These are phyloP conservation scores for Chaetomium tenue DNA, from an alignment of 495 filamentous ascomycete species.

Conservation along the genomic window DNA sequence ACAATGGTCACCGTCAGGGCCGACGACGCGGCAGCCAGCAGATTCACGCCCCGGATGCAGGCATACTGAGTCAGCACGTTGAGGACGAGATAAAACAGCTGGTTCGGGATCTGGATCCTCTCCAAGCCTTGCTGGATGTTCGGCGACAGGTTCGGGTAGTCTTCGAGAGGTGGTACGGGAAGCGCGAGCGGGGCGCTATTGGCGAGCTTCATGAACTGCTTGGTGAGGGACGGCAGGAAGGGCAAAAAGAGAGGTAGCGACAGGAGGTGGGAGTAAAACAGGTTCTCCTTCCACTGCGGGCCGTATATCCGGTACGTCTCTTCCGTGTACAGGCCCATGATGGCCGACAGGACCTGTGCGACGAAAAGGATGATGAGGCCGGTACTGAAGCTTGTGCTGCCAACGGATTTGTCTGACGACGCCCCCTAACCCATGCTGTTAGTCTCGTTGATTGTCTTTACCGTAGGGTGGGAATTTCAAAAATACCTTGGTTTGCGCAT, in stretches of 20 bases:
- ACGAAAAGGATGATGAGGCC: slow-evolving; percentile 82
- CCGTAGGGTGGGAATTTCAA: not conserved
- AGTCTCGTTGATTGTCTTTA: not conserved
- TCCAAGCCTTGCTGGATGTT: slow-evolving; percentile 37
- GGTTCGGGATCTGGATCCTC: slow-evolving; percentile 58
- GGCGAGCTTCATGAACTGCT: slow-evolving; percentile 52
- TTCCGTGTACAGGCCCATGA: slow-evolving; percentile 94
- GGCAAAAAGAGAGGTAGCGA: slow-evolving; percentile 67
- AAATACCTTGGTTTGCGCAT: slow-evolving; percentile 75
- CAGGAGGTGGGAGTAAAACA: slow-evolving; percentile 88
- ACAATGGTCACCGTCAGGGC: slow-evolving; percentile 95
- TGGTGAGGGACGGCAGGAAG: slow-evolving; percentile 51
- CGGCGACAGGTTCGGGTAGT: slow-evolving; percentile 31
- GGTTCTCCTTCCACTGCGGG: slow-evolving; percentile 89
- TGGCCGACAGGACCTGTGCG: slow-evolving; percentile 85
- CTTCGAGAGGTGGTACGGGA: slow-evolving; percentile 34
- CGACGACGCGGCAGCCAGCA: slow-evolving; percentile 78
- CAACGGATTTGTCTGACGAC: slow-evolving; percentile 31
- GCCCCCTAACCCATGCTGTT: slow-evolving; percentile 31
- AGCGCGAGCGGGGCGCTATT: slow-evolving; percentile 49
- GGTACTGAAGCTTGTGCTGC: slow-evolving; percentile 53
- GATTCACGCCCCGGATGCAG: slow-evolving; percentile 92
- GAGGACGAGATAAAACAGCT: slow-evolving; percentile 66
- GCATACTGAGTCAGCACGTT: slow-evolving; percentile 92
- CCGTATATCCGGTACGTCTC: slow-evolving; percentile 81